These are phyloP conservation scores for Pythium sp. DNA, from an alignment of 352 stramenopile genomes.

Conservation along the genomic window DNA sequence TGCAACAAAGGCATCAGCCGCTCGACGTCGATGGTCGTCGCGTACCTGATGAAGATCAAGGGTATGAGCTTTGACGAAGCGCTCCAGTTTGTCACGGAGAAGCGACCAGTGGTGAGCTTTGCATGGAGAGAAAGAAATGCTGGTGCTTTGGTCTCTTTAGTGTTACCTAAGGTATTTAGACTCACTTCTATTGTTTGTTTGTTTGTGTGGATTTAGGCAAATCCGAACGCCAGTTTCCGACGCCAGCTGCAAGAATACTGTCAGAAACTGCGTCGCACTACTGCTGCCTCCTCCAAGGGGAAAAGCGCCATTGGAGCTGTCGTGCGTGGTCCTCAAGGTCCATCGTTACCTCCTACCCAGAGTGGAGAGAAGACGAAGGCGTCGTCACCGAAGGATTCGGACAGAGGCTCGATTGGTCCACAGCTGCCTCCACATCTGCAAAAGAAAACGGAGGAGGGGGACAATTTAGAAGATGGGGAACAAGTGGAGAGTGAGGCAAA, in stretches of 20 bases:
- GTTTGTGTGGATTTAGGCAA: conserved; percentile 23
- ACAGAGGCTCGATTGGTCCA: background rate
- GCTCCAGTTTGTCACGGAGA: conserved; percentile 49
- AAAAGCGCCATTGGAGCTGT: background rate
- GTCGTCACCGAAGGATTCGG: background rate
- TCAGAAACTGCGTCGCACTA: conserved; percentile 34
- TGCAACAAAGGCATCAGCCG: conserved; percentile 91
- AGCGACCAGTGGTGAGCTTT: conserved; percentile 43
- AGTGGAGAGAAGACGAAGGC: background rate
- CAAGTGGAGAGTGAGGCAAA: too few relatives aligned
- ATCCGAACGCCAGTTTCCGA: conserved; percentile 74
- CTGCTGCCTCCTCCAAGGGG: conserved; percentile 9
- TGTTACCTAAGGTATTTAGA: background rate
- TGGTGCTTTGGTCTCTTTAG: background rate
- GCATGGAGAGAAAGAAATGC: background rate
- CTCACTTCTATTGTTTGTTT: background rate
- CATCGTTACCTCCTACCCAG: conserved; percentile 6
- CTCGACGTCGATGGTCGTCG: conserved; percentile 86
- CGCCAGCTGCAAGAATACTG: conserved; percentile 58
- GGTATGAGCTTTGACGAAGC: conserved; percentile 68
- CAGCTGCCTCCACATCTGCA: background rate
- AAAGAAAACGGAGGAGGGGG: too few relatives aligned
- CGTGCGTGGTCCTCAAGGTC: conserved; percentile 16
- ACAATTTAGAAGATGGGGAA: too few relatives aligned
- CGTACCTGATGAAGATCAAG: conserved; percentile 89